Evolutionary conservation across 768 basidiomycete genomes (phyloP), one percentile per base, ranked within the genome.

Genomic region (Russula sp.): DNA sequence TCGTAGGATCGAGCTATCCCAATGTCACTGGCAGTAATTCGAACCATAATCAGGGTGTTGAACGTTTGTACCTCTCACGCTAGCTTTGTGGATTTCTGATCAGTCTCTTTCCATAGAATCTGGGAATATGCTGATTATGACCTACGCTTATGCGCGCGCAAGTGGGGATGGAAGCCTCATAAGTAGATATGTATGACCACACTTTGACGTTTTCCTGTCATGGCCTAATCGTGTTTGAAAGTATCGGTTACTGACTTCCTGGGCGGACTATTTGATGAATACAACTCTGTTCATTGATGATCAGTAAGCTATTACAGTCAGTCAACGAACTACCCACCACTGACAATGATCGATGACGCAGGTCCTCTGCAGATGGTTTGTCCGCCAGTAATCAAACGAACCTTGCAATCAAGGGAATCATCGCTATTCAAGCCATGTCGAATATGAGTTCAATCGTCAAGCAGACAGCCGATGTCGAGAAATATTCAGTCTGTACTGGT

Each of bases 331-430:
- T 83, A 25, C 8, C 16, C 22, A 13, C 8, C n/a, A 16, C 39
- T 47, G 52, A 63, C 18, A 35, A 60, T 58, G 59, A 49, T 47
- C 16, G 51, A 22, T 41, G n/a, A n/a, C 35, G 51, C 47, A 67
- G 69, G 38, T 6, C 35, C 7, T 53, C 59, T 11, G 60, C 64
- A 1, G 65, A 70, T 47, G 14, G 18, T 1, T 18, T 50, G 10
- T 34, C 43, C 2, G 61, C 35, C 13, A 77, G 76, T 8, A 86
- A 87, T 66, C 83, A 86, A 68, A 87, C 85, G 16, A 87, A 86
- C 67, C 75, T 87, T 29, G 85, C 85, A 5, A 82, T 87, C 72
- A 88, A 88, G 68, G 86, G 86, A 38, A 84, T 86, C 60, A 73
- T 86, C 52, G 85, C 84, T 6, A 84, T 87, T 67, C 73, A 79